Evolutionary conservation across 106 monocot genomes (phyloP).

Genomic region (Iris macrosiphon): DNA sequence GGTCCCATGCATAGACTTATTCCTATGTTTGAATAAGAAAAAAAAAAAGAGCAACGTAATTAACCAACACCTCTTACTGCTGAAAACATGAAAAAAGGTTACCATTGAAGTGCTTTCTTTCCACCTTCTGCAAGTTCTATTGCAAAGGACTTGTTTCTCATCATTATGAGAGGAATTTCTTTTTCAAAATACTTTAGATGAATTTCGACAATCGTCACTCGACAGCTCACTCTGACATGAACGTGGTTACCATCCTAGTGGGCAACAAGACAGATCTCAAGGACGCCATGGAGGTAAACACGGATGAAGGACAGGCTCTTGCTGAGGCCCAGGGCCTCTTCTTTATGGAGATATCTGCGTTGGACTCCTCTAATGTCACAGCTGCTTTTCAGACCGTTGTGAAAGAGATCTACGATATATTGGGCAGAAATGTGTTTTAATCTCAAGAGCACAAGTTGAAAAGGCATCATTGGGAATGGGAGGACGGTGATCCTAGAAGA

Average conservation of each 20-base stretch:
- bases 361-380: constrained; percentile 14
- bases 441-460: constrained; percentile 17
- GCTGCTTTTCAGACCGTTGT: constrained; percentile 16
- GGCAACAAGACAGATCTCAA: constrained; percentile 18
- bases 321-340: constrained; percentile 16
- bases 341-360: constrained; percentile 18
- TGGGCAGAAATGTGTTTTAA: constrained; percentile 17
- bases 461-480: constrained; percentile 5
- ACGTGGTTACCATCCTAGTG: constrained; percentile 20
- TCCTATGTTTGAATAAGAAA: no score
- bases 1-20: no score
- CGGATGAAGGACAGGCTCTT: constrained; percentile 15
- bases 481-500: constrained; percentile 5
- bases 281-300: constrained; percentile 5
- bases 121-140: no score
- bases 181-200: no score
- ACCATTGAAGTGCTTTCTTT: no score
- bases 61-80: no score
- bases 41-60: no score
- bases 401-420: constrained; percentile 20
- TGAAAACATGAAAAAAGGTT: no score
- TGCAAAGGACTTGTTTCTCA: no score
- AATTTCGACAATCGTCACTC: no score
- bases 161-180: no score
- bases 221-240: constrained; percentile 22